phyloP scores from a whole-genome alignment of 2,329 filamentous ascomycete species.

The Sphaerulina musiva region DNA sequence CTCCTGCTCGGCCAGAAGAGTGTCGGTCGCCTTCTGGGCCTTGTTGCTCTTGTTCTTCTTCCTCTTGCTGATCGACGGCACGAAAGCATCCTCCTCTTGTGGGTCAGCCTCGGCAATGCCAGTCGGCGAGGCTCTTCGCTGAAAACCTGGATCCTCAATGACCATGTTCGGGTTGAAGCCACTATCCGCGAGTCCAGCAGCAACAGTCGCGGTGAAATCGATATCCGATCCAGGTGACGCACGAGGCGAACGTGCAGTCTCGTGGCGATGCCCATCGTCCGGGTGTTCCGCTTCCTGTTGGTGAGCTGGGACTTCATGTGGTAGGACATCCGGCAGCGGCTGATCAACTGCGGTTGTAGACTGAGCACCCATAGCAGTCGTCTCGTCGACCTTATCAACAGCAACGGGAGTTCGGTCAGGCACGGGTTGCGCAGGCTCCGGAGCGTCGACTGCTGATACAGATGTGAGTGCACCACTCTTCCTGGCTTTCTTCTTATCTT shows the following conservation, averaged over 20 bases:
- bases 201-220: constrained; percentile 45
- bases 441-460: constrained; percentile 3
- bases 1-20: background rate
- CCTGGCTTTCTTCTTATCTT: constrained; percentile 39
- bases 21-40: background rate
- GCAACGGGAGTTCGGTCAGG: background rate
- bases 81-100: constrained; percentile 23
- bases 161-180: constrained; percentile 44
- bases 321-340: background rate
- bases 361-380: background rate
- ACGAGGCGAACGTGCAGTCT: background rate
- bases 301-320: background rate
- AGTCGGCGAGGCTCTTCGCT: constrained; percentile 33
- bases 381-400: background rate
- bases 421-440: background rate
- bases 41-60: constrained; percentile 31
- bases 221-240: constrained; percentile 28
- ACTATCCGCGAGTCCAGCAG: constrained; percentile 42
- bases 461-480: constrained; percentile 18
- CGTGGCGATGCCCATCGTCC: no score
- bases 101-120: constrained; percentile 32
- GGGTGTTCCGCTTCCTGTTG: background rate
- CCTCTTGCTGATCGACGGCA: constrained; percentile 27
- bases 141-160: constrained; percentile 37
- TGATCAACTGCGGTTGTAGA: no score